Base-by-base conservation (phyloP, 352 stramenopile species). In the Achlya hypogyna region DNA sequence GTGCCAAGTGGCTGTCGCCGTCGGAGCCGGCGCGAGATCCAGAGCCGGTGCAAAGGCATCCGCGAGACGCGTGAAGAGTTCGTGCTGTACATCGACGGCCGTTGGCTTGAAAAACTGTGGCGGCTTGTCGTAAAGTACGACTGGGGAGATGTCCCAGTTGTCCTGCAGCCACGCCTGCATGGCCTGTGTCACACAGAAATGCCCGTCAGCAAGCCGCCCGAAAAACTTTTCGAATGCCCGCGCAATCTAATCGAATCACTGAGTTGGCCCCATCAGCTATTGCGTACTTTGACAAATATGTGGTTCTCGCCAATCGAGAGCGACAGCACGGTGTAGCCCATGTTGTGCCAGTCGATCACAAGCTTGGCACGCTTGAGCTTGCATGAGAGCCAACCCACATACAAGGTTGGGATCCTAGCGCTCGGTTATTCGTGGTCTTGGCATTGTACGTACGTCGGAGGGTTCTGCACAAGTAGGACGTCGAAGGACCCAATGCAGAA, bases 311-410 rank as follows among this genome's bases (percentile, higher is more conserved):
- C 84, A 53, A 89, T 74, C 42, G 80, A 95, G 42, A 89, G 74
- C 42, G 76, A 82, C 45, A 99, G 87, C 76, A 99, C 98, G 63
- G 93, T 98, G 81, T 96, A 99, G 31, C 97, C 97, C 35, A 99
- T 74, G 79, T 99, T 99, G 77, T 99, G 97, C 97, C 97, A 99
- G 75, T 99, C 97, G 70, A 99, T 96, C 16, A 99, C 82, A 54
- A 99, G 94, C 58, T 86, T 87, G 29, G 96, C 87, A 23, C 86
- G 73, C 25, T 96, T 89, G 31, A 89, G 42, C 5, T 75, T 72
- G 32, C 75, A 81, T 29, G 81, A 85, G 9, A 96, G 31, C 76
- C 81, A 97, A 47, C 93, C 83, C 8, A 98, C 79, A 6, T 96
- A 73, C 45, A 99, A 84, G 23, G 96, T 96, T 20, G 97, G 97